Evolutionary conservation across 805 yeast species (phyloP), one percentile per base, ranked within the genome.

Genomic region (Candida yuanshanica): DNA sequence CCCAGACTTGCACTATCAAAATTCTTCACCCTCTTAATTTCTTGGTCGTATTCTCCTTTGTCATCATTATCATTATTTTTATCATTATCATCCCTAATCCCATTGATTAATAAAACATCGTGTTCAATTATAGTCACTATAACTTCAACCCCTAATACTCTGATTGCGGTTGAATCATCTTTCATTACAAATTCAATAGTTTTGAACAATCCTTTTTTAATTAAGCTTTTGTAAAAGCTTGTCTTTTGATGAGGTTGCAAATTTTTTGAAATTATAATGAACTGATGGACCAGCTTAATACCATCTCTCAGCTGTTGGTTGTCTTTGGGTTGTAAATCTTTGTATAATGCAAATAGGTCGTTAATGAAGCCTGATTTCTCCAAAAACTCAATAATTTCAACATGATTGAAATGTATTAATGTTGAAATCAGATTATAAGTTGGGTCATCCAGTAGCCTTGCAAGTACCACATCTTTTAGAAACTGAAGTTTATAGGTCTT

Each of bases 381-480:
- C 33, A 87, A 62, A 50, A 68, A 79, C 32, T 72, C 72, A 22
- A 87, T 70, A 17, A 88, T 74, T 36, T 78, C 80, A 21, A 78
- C 75, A 51, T 87, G 91, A 53, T 84, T 81, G 49, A 70, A 61
- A 52, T 77, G 81, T 5, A 87, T 81, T 64, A 83, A 64, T 1
- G 84, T 77, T 14, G 81, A 67, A 27, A 93, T 70, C 44, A 83
- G 65, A 46, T 75, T 76, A 54, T 81, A 78, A 5, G 89, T 75
- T 34, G 81, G 76, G 57, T 91, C 98, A 58, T 91, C 98, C 36
- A 91, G 59, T 33, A 82, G 65, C 39, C 96, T 68, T 4, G 93
- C 90, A 21, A 91, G 63, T 2, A 86, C 95, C 16, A 87, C 95
- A 59, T 91, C 96, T 58, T 84, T 84, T 37, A 93, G 65, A 58